These are phyloP conservation scores for Suillus placidus DNA, from an alignment of 768 basidiomycete genomes.

Conservation along the genomic window DNA sequence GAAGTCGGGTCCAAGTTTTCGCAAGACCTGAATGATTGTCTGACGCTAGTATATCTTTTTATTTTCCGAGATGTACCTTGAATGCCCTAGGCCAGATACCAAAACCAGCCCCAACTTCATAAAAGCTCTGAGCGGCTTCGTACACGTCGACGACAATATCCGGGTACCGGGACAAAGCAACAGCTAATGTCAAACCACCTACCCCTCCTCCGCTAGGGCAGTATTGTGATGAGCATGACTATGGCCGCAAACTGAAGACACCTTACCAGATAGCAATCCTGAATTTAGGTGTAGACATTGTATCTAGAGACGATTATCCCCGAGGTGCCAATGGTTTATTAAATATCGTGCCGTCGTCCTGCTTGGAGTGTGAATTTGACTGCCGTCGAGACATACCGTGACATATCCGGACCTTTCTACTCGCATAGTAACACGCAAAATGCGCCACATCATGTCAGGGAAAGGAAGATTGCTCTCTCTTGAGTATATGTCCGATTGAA, in stretches of 20 bases:
- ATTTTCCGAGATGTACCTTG: slow-evolving; percentile 21
- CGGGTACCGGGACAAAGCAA: slow-evolving; percentile 41
- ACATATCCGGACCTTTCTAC: background rate
- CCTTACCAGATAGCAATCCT: slow-evolving; percentile 32
- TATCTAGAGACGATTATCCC: background rate
- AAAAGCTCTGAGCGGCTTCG: slow-evolving; percentile 51
- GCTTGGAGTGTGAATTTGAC: slow-evolving; percentile 5
- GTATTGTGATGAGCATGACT: background rate
- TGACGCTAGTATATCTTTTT: background rate
- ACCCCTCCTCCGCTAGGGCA: slow-evolving; percentile 43
- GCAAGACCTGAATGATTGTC: slow-evolving; percentile 21
- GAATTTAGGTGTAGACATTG: slow-evolving; percentile 26
- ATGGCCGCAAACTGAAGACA: background rate
- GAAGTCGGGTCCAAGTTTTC: slow-evolving; percentile 22
- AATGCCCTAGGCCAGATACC: slow-evolving; percentile 44
- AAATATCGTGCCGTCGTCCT: background rate
- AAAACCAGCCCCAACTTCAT: slow-evolving; percentile 66
- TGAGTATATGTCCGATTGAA: slow-evolving; percentile 25
- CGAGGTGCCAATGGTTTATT: background rate
- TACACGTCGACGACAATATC: slow-evolving; percentile 61
- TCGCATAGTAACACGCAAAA: background rate
- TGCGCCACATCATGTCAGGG: slow-evolving; percentile 7
- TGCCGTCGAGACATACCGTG: background rate
- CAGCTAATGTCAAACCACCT: slow-evolving; percentile 42
- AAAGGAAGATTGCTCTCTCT: slow-evolving; percentile 1